These are phyloP conservation scores for Coleophoma eucalyptorum DNA, from an alignment of 2,329 filamentous ascomycete genomes.

Conservation along the genomic window DNA sequence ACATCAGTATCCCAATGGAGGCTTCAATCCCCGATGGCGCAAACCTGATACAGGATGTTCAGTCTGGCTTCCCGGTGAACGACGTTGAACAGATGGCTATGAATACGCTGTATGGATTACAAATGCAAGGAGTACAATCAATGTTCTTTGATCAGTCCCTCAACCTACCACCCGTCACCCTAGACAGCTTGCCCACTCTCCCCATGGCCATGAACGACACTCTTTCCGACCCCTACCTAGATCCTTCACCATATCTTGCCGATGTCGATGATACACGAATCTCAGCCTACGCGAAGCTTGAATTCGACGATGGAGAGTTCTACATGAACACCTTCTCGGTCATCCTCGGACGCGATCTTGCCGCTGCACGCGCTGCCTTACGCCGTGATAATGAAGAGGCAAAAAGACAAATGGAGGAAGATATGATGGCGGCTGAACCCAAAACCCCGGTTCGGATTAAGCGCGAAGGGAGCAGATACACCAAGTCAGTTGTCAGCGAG, in stretches of 20 bases:
- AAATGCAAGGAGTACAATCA: background rate
- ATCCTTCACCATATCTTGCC: conserved; percentile 11
- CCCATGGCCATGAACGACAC: conserved; percentile 8
- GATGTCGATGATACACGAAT: conserved; percentile 19
- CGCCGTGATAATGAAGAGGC: conserved; percentile 44
- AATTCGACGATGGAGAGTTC: conserved; percentile 72
- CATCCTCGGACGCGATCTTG: conserved; percentile 69
- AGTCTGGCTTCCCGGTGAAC: background rate
- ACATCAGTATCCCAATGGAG: conserved; percentile 1
- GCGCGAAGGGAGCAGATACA: conserved; percentile 32
- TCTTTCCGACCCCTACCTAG: conserved; percentile 9
- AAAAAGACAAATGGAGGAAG: conserved; percentile 41
- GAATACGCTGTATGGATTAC: background rate
- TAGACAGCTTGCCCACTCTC: conserved; percentile 5
- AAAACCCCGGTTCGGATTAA: conserved; percentile 48
- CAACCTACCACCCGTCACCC: background rate
- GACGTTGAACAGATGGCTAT: background rate
- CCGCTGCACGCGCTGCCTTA: conserved; percentile 46
- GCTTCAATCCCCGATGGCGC: conserved; percentile 1
- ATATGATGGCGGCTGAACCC: conserved; percentile 40
- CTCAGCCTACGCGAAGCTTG: conserved; percentile 52
- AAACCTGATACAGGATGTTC: conserved; percentile 2
- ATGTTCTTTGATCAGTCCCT: background rate
- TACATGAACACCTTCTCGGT: conserved; percentile 75
- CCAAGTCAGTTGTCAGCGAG: conserved; percentile 63